phyloP scores from a whole-genome alignment of 2,329 filamentous ascomycete genomes.

The Trichophyton verrucosum region DNA sequence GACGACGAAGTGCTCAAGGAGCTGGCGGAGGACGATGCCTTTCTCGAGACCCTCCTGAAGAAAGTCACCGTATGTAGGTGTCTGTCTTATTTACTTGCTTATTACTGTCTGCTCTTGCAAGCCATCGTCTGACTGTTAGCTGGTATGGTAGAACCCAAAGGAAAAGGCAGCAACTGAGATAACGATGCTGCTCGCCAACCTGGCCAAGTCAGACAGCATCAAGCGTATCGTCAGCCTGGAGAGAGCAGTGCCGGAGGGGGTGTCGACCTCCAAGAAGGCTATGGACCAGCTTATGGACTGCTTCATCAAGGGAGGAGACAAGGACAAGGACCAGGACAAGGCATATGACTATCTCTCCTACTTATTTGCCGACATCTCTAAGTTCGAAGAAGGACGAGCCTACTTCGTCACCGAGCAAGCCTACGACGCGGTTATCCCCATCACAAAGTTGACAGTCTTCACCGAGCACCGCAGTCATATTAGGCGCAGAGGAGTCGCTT shows the following conservation, averaged over 20 bases:
- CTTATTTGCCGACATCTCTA: conserved; percentile 83
- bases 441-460: conserved; percentile 87
- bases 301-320: conserved; percentile 79
- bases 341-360: conserved; percentile 89
- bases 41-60: conserved; percentile 59
- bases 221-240: conserved; percentile 57
- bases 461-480: conserved; percentile 79
- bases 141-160: conserved; percentile 31
- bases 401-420: conserved; percentile 63
- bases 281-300: conserved; percentile 90
- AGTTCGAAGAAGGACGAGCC: conserved; percentile 59
- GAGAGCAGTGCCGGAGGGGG: conserved; percentile 54
- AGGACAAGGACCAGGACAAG: conserved; percentile 28
- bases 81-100: conserved; percentile 5
- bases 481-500: conserved; percentile 84
- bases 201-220: conserved; percentile 66
- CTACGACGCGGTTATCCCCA: conserved; percentile 73
- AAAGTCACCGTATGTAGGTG: conserved; percentile 62
- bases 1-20: conserved; percentile 63
- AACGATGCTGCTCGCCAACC: conserved; percentile 85
- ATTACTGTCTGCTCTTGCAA: not conserved
- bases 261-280: conserved; percentile 59
- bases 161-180: conserved; percentile 75
- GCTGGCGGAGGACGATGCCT: conserved; percentile 65
- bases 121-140: too few species aligned